phyloP scores from a whole-genome alignment of 345 rosid species.

The Turnera subulata region DNA sequence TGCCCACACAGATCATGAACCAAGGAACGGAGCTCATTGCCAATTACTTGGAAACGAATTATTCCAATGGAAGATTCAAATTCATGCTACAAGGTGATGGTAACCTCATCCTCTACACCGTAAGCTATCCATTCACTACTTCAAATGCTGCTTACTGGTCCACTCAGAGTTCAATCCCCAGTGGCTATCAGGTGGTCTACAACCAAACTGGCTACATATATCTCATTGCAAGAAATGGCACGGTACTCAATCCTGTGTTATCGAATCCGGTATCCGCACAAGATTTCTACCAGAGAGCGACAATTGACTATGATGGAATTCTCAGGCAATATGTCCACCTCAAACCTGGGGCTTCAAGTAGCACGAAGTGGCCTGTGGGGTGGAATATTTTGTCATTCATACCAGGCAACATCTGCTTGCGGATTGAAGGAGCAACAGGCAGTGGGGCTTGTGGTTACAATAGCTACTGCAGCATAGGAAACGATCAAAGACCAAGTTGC shows the following conservation, averaged over 20 bases:
- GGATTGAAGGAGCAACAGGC: conserved; percentile 12
- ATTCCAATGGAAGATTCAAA: conserved; percentile 34
- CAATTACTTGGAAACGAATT: conserved; percentile 24
- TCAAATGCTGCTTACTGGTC: conserved; percentile 27
- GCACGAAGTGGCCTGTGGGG: conserved; percentile 17
- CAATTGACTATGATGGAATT: conserved; percentile 53
- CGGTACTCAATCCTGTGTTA: conserved; percentile 1
- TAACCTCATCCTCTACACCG: conserved; percentile 28
- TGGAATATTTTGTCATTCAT: conserved; percentile 23
- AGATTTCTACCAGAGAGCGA: conserved; percentile 39
- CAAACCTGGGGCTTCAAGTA: conserved; percentile 15
- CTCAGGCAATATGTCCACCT: conserved; percentile 53
- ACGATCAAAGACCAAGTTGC: conserved; percentile 38
- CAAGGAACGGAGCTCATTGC: conserved; percentile 17
- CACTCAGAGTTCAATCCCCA: neutral
- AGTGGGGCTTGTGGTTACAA: conserved; percentile 58
- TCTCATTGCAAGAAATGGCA: conserved; percentile 27
- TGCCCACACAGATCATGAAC: conserved; percentile 41
- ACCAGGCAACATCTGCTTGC: conserved; percentile 41
- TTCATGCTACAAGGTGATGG: conserved; percentile 32
- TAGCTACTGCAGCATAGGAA: conserved; percentile 37
- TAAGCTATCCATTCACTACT: conserved; percentile 12
- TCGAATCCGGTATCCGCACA: neutral
- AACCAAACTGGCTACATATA: conserved; percentile 43
- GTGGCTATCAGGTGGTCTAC: conserved; percentile 31